A percentile compares a stretch with the other conserved stretches of the same genome.
Conservation (phyloP, 1,284 basidiomycete genomes). For the Rhodotorula sp. region DNA sequence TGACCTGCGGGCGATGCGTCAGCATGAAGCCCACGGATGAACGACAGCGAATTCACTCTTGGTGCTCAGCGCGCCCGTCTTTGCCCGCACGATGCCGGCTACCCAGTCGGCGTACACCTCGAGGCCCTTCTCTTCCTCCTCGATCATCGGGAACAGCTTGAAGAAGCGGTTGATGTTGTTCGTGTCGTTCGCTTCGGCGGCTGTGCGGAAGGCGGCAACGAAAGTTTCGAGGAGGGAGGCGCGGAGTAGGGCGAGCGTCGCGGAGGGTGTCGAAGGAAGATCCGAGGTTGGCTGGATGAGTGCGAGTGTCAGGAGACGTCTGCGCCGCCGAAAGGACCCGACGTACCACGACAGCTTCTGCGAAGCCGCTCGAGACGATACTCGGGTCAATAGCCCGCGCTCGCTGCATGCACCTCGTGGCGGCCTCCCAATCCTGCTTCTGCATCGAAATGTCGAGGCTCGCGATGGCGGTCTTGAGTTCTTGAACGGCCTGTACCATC, state of each 20-base stretch:
- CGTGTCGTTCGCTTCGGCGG: conserved; percentile 74
- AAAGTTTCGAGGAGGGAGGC: conserved; percentile 76
- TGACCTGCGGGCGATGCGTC: conserved; percentile 59
- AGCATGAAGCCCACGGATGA: conserved; percentile 7
- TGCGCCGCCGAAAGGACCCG: background rate
- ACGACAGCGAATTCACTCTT: conserved; percentile 63
- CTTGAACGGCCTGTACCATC: conserved; percentile 46
- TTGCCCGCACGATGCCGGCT: conserved; percentile 77
- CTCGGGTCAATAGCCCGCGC: conserved; percentile 79
- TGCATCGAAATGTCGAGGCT: conserved; percentile 76
- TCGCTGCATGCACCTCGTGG: conserved; percentile 81
- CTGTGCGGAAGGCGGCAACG: conserved; percentile 70
- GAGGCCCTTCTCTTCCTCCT: conserved; percentile 78
- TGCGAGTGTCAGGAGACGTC: too few relatives aligned
- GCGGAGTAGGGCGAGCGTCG: conserved; percentile 74
- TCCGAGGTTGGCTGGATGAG: conserved; percentile 75
- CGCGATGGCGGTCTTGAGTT: conserved; percentile 66
- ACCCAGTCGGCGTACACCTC: conserved; percentile 91
- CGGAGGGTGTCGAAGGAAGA: conserved; percentile 76
- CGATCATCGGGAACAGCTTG: conserved; percentile 92
- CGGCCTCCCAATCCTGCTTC: conserved; percentile 89
- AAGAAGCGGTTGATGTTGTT: conserved; percentile 85
- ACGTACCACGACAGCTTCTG: conserved; percentile 77
- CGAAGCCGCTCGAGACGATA: conserved; percentile 79
- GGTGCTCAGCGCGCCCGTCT: conserved; percentile 65